Conservation (phyloP, 352 stramenopile species). For the Globisporangium radiosum region DNA sequence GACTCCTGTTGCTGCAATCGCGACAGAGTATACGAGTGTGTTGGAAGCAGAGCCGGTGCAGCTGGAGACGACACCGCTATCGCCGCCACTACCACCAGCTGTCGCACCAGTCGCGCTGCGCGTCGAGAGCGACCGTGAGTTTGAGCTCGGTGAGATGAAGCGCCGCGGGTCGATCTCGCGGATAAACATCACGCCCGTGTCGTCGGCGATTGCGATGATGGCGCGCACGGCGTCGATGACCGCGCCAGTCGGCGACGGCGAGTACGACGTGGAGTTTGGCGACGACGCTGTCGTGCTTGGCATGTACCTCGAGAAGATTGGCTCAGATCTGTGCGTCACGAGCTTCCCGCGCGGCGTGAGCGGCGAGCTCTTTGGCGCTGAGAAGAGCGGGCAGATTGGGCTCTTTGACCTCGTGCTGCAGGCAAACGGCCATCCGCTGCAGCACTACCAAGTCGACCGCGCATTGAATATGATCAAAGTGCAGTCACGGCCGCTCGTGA, state of each 20-base stretch:
- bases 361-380: constrained; percentile 65
- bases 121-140: constrained; percentile 41
- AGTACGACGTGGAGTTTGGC: constrained; percentile 78
- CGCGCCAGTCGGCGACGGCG: constrained; percentile 29
- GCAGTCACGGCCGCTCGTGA: constrained; percentile 65
- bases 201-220: constrained; percentile 70
- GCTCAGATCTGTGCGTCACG: constrained; percentile 66
- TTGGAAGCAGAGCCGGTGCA: background rate
- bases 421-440: constrained; percentile 73
- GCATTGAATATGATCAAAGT: constrained; percentile 84
- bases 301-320: constrained; percentile 78
- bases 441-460: constrained; percentile 78
- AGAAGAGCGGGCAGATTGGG: constrained; percentile 66
- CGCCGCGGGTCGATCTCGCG: constrained; percentile 45
- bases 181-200: constrained; percentile 70
- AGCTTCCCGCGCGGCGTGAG: constrained; percentile 62
- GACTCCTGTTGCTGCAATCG: background rate
- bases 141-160: constrained; percentile 45
- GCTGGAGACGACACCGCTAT: background rate
- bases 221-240: constrained; percentile 76
- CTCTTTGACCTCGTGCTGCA: constrained; percentile 70
- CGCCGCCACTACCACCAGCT: background rate
- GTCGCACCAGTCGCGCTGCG: constrained; percentile 24
- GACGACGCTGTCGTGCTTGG: constrained; percentile 63
- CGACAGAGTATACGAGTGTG: background rate